Evolutionary conservation across 1,139 yeast species (phyloP), one percentile per base, ranked within the genome.

Genomic region (Nakaseomyces kungkrabaensis): DNA sequence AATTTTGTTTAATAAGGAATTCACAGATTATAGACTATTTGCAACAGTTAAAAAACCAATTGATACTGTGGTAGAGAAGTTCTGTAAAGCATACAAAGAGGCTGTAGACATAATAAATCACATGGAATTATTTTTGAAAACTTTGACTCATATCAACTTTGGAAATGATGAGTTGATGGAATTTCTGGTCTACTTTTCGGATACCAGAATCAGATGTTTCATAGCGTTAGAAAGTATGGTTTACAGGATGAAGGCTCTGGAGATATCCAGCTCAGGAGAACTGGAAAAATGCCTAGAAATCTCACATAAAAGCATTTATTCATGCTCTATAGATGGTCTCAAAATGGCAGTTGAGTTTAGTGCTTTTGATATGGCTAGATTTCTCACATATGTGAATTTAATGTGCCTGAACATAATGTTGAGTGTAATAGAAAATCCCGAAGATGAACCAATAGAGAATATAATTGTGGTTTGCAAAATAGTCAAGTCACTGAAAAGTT

Each of bases 1-100:
- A 4, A 7, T 54, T 5, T 41, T 54, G 5, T 55, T 49, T 37
- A 52, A 51, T 26, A 38, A 47, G 24, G 45, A 48, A 7, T 55
- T 49, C 44, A 54, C 55, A 4, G 51, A 51, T 27, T 54, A 48
- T 46, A 48, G 48, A 29, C 10, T 53, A 1, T 53, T 46, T 46
- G 46, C 53, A 2, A 22, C 42, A 26, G 46, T 49, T 22, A 36
- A 27, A 22, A 43, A 22, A 31, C 31, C 41, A 25, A 26, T 47
- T 17, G 47, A 48, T 6, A 43, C 41, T 4, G n/a, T 40, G 13
- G 24, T 42, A 17, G 43, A 37, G 9, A 47, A 53, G 13, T 43
- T 54, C 17, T 44, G 48, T 17, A 36, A 24, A 10, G 36, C 48
- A 7, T 36, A 45, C 42, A 25, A 13, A 6, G 11, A 40, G 4